phyloP scores from a whole-genome alignment of 1,284 basidiomycete genomes.

The Malassezia yamatoensis region DNA sequence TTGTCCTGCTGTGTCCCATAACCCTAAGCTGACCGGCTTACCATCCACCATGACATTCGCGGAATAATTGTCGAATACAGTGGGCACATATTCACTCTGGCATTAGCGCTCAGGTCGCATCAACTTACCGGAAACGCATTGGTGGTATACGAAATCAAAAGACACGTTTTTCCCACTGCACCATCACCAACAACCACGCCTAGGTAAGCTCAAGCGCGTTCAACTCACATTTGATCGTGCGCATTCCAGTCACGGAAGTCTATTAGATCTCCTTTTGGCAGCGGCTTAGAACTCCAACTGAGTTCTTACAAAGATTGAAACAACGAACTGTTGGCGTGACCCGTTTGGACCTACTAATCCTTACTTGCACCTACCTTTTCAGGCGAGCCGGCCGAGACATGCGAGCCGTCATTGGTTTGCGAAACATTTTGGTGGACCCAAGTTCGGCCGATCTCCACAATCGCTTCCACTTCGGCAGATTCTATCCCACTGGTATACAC shows the following conservation, averaged over 20 bases:
- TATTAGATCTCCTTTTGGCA: not conserved
- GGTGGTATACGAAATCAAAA: slow-evolving; percentile 47
- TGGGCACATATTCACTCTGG: slow-evolving; percentile 41
- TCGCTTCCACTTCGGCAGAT: not conserved
- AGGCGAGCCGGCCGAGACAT: slow-evolving; percentile 6
- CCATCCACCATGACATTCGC: slow-evolving; percentile 90
- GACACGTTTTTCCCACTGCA: slow-evolving; percentile 48
- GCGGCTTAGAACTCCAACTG: no score
- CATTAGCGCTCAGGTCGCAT: not conserved
- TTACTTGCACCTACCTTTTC: not conserved
- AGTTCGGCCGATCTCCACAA: not conserved
- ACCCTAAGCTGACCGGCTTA: slow-evolving; percentile 83
- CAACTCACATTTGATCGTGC: slow-evolving; percentile 16
- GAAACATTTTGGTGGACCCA: no score
- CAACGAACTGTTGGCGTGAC: not conserved
- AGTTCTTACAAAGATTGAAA: no score
- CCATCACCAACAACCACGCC: slow-evolving; percentile 47
- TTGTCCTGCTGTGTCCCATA: slow-evolving; percentile 45
- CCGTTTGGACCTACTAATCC: not conserved
- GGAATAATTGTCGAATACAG: slow-evolving; percentile 89
- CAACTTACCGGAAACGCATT: slow-evolving; percentile 44
- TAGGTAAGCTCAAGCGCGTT: not conserved
- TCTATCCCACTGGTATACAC: slow-evolving; percentile 1
- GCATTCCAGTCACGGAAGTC: slow-evolving; percentile 6
- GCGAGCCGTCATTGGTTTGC: not conserved